Evolutionary conservation across 768 basidiomycete species (phyloP).

Genomic region (Cyclocybe cylindracea): DNA sequence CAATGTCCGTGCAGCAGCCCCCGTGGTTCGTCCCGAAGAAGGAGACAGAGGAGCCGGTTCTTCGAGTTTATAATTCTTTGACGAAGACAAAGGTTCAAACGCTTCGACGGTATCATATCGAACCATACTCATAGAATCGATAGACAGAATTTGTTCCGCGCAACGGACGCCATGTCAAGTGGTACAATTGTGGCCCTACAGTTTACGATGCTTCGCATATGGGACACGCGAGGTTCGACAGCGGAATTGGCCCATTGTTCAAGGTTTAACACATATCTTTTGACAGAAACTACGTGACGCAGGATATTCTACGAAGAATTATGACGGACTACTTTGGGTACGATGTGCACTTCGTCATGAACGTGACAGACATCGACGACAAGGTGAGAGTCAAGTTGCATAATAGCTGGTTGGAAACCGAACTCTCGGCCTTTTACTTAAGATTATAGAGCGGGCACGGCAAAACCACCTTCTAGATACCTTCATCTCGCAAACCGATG

Average conservation of each 20-base stretch:
- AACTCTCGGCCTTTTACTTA: constrained; percentile 1
- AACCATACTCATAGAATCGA: constrained; percentile 12
- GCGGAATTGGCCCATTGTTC: background rate
- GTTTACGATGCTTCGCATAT: constrained; percentile 98
- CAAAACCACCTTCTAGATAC: constrained; percentile 72
- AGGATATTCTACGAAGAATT: constrained; percentile 88
- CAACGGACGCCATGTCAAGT: constrained; percentile 79
- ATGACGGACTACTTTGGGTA: constrained; percentile 96
- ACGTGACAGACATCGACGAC: constrained; percentile 99
- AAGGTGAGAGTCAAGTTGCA: constrained; percentile 60
- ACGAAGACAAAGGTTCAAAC: constrained; percentile 80
- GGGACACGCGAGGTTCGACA: constrained; percentile 89
- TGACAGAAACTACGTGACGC: constrained; percentile 91
- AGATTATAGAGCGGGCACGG: constrained; percentile 95
- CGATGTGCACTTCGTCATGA: constrained; percentile 98
- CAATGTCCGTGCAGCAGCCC: constrained; percentile 65
- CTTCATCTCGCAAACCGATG: constrained; percentile 54
- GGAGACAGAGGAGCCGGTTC: constrained; percentile 55
- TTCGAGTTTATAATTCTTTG: constrained; percentile 91
- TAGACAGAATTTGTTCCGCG: constrained; percentile 79
- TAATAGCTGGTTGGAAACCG: constrained; percentile 9
- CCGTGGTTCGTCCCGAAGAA: constrained; percentile 52
- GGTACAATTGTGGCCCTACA: constrained; percentile 99
- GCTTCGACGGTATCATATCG: constrained; percentile 13
- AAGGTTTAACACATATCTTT: constrained; percentile 7